Conservation (phyloP, 768 basidiomycete species). For the Tubosaeta sp. region DNA sequence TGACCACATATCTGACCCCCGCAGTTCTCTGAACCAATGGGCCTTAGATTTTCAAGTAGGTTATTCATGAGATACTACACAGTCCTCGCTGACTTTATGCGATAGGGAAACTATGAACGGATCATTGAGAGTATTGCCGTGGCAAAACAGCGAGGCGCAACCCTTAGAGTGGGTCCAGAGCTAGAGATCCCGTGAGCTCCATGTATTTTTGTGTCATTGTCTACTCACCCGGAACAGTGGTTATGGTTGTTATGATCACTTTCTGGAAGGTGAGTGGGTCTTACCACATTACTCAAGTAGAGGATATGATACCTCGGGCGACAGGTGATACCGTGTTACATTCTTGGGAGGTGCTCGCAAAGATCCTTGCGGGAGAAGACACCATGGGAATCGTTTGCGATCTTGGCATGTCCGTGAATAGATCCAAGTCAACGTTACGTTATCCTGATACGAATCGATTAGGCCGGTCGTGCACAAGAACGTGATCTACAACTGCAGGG, state of each 20-base stretch:
- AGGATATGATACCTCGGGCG: neutral
- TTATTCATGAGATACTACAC: neutral
- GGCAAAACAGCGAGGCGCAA: conserved; percentile 86
- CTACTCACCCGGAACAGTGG: conserved; percentile 48
- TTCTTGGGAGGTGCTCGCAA: conserved; percentile 97
- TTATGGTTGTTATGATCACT: conserved; percentile 97
- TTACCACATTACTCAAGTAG: neutral
- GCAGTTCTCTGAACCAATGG: conserved; percentile 94
- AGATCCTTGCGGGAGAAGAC: conserved; percentile 77
- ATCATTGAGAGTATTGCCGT: conserved; percentile 84
- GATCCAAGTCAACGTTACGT: neutral
- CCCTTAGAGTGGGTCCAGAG: conserved; percentile 92
- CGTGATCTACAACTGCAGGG: conserved; percentile 94
- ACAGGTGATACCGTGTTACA: conserved; percentile 93
- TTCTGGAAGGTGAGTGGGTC: conserved; percentile 72
- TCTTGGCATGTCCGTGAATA: conserved; percentile 78
- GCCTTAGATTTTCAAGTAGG: conserved; percentile 88
- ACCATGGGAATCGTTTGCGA: conserved; percentile 89
- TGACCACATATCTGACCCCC: conserved; percentile 10
- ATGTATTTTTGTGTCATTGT: neutral
- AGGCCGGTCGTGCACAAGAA: conserved; percentile 99
- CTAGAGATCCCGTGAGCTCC: conserved; percentile 82
- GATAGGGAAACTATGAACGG: conserved; percentile 87
- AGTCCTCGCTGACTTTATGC: neutral
- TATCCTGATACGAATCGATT: conserved; percentile 2